Evolutionary conservation across 805 yeast species (phyloP).

Genomic region (Jamesozyma gamospora): DNA sequence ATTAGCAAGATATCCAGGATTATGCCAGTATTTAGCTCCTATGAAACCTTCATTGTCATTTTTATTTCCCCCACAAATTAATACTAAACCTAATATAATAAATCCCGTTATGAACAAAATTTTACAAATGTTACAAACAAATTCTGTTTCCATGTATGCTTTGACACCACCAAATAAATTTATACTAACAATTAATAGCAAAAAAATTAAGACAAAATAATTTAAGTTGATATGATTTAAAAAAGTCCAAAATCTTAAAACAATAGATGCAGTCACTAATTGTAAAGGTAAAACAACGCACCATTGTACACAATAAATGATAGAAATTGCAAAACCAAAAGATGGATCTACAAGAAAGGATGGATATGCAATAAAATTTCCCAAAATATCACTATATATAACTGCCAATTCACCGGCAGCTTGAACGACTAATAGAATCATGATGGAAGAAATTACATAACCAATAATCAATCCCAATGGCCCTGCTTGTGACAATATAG

Average conservation of each 20-base stretch:
- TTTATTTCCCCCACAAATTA: constrained; percentile 40
- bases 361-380: constrained; percentile 53
- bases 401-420: constrained; percentile 56
- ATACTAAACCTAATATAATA: constrained; percentile 40
- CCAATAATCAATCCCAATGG: constrained; percentile 43
- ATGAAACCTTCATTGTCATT: constrained; percentile 29
- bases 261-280: constrained; percentile 45
- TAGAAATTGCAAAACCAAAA: constrained; percentile 53
- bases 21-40: constrained; percentile 37
- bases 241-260: constrained; percentile 38
- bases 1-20: constrained; percentile 45
- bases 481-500: constrained; percentile 34
- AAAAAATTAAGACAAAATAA: constrained; percentile 21
- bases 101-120: constrained; percentile 37
- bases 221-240: constrained; percentile 15
- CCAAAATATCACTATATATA: constrained; percentile 44
- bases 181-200: constrained; percentile 32
- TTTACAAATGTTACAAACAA: constrained; percentile 37
- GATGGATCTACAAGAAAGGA: constrained; percentile 44
- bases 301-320: constrained; percentile 50
- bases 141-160: constrained; percentile 48
- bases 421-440: constrained; percentile 47
- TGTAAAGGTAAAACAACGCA: constrained; percentile 45
- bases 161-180: constrained; percentile 45
- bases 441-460: constrained; percentile 42